Evolutionary conservation across 805 yeast genomes (phyloP).

Genomic region (Spathaspora passalidarum): DNA sequence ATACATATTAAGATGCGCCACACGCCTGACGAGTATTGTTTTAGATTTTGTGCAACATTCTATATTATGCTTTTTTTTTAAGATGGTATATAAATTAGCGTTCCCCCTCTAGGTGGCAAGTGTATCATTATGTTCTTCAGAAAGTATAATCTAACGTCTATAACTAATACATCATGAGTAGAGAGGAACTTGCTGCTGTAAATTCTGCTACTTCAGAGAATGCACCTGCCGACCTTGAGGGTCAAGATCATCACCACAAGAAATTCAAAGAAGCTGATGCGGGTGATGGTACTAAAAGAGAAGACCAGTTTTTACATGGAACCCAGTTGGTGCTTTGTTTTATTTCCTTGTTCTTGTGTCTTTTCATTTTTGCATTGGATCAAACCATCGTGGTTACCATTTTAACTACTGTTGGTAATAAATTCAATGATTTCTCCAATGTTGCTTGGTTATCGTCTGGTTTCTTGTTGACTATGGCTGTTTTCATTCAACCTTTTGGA

Average conservation of each 20-base stretch:
- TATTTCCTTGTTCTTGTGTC: constrained; percentile 24
- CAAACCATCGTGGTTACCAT: constrained; percentile 38
- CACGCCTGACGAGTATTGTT: too few species aligned
- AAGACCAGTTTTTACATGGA: constrained; percentile 36
- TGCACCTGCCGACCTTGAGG: neutral
- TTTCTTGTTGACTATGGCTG: constrained; percentile 32
- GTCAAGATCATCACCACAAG: constrained; percentile 1
- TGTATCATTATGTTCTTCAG: too few species aligned
- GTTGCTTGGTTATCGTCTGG: constrained; percentile 41
- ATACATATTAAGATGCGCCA: neutral
- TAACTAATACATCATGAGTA: neutral
- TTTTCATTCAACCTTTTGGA: constrained; percentile 36
- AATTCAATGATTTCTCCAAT: constrained; percentile 30
- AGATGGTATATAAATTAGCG: neutral
- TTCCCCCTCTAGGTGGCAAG: neutral
- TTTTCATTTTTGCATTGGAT: constrained; percentile 36
- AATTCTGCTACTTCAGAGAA: neutral
- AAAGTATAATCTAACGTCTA: too few species aligned
- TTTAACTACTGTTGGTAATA: constrained; percentile 32
- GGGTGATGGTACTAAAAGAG: constrained; percentile 40
- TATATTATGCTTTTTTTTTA: neutral
- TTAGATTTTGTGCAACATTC: too few species aligned
- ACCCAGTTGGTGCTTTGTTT: constrained; percentile 22
- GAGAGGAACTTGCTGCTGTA: neutral
- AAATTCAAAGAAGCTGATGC: constrained; percentile 22